Conservation (phyloP, 108 stramenopile species). For the Mayamaea pseudoterrestris region DNA sequence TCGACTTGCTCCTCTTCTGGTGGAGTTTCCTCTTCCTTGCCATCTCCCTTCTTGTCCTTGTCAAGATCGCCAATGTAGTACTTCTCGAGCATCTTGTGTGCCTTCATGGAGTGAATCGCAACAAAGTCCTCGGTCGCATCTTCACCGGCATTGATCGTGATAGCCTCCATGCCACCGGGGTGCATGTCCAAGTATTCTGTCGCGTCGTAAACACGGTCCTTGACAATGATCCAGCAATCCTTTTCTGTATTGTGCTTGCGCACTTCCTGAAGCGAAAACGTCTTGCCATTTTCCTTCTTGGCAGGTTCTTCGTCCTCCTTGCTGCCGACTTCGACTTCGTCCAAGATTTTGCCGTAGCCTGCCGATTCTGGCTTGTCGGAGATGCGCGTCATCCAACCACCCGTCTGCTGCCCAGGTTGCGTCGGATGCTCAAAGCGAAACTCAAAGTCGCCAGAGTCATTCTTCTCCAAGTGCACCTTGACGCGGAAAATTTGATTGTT, state of each 20-base stretch:
- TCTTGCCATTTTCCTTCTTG: slow-evolving; percentile 31
- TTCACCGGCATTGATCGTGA: slow-evolving; percentile 88
- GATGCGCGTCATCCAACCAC: slow-evolving; percentile 92
- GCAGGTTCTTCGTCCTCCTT: slow-evolving; percentile 27
- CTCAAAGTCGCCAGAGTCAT: slow-evolving; percentile 43
- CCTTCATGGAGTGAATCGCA: slow-evolving; percentile 93
- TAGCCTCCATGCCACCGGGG: slow-evolving; percentile 87
- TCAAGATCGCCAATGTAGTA: slow-evolving; percentile 91
- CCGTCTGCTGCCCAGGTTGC: slow-evolving; percentile 81
- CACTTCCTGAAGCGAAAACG: slow-evolving; percentile 75
- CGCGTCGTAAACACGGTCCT: slow-evolving; percentile 85
- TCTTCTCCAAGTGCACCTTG: slow-evolving; percentile 75
- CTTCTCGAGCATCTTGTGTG: slow-evolving; percentile 84
- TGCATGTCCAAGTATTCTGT: slow-evolving; percentile 92
- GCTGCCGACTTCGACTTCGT: slow-evolving; percentile 29
- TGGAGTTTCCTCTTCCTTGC: slow-evolving; percentile 11
- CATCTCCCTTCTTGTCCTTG: slow-evolving; percentile 3
- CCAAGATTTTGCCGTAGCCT: slow-evolving; percentile 62
- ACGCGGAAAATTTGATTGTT: slow-evolving; percentile 94
- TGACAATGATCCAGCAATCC: slow-evolving; percentile 91
- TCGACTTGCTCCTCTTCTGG: slow-evolving; percentile 38
- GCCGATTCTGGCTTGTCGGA: slow-evolving; percentile 67
- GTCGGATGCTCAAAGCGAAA: slow-evolving; percentile 95
- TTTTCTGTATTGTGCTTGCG: slow-evolving; percentile 82
- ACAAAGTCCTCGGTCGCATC: slow-evolving; percentile 95